Conservation (phyloP, 192 early-diverging fungal genomes). For the Coemansia sp. region DNA sequence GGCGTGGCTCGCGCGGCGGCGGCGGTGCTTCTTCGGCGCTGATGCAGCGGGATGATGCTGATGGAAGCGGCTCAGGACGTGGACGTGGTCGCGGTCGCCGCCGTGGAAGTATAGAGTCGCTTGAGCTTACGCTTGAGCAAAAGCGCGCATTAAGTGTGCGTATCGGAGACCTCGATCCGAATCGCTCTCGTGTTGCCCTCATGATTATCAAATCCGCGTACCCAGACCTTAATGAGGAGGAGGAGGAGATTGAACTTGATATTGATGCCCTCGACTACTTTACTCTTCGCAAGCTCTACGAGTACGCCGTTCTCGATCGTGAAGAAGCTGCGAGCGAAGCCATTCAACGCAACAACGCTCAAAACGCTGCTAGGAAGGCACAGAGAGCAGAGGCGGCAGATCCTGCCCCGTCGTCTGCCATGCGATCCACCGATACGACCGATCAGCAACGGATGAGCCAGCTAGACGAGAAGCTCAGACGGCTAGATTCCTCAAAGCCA, state of each 20-base stretch:
- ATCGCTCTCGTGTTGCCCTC: constrained; percentile 41
- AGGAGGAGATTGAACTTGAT: constrained; percentile 94
- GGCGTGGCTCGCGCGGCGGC: constrained; percentile 43
- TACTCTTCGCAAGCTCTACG: constrained; percentile 82
- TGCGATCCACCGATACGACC: constrained; percentile 22
- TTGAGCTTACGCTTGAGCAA: constrained; percentile 76
- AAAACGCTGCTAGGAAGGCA: constrained; percentile 50
- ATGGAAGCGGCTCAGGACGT: constrained; percentile 9
- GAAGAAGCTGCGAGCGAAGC: constrained; percentile 53
- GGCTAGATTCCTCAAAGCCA: constrained; percentile 46
- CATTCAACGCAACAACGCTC: constrained; percentile 48
- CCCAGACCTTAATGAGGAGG: constrained; percentile 56
- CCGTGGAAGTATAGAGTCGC: constrained; percentile 48
- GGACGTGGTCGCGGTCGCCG: constrained; percentile 41
- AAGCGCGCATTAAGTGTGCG: constrained; percentile 74
- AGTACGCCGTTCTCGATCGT: constrained; percentile 70
- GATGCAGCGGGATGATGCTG: constrained; percentile 23
- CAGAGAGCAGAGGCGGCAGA: constrained; percentile 48
- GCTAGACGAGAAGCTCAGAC: constrained; percentile 54
- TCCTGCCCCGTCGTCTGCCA: constrained; percentile 48
- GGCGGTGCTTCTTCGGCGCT: constrained; percentile 10
- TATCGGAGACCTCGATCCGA: constrained; percentile 40
- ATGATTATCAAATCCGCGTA: constrained; percentile 55
- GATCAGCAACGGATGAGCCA: constrained; percentile 39
- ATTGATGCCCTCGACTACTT: constrained; percentile 84